Percentiles rank a stretch among this genome's conserved stretches.
These are phyloP conservation scores for Elongisporangium prolatum DNA, from an alignment of 352 stramenopile genomes.

Conservation along the genomic window DNA sequence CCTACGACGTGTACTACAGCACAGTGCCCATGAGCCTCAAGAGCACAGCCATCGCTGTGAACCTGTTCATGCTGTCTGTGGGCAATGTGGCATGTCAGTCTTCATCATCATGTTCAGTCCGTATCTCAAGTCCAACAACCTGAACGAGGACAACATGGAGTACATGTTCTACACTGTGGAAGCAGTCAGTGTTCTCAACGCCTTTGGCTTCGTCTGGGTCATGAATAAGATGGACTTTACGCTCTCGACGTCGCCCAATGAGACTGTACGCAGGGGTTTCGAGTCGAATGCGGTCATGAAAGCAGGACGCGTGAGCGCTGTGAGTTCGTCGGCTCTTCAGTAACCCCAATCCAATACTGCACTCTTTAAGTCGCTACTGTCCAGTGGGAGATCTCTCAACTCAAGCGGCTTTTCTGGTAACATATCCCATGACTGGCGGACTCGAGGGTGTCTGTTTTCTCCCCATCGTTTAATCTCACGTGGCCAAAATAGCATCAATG, in stretches of 20 bases:
- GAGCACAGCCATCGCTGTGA: conserved; percentile 46
- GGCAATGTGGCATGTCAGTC: conserved; percentile 49
- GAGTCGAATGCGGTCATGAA: too few species aligned
- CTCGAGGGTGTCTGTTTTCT: not conserved
- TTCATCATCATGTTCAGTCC: conserved; percentile 64
- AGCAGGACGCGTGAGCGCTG: not conserved
- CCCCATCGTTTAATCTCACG: not conserved
- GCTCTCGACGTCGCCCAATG: conserved; percentile 15
- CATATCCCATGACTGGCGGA: too few species aligned
- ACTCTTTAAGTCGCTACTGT: too few species aligned
- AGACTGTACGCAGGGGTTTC: not conserved
- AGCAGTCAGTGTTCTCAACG: conserved; percentile 38
- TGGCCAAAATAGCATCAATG: not conserved
- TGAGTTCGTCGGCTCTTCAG: not conserved
- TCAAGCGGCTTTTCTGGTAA: too few species aligned
- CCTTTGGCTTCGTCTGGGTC: conserved; percentile 37
- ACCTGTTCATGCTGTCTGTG: conserved; percentile 56
- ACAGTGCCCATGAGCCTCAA: conserved; percentile 47
- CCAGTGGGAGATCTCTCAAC: too few species aligned
- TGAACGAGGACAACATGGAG: conserved; percentile 63
- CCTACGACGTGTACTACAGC: conserved; percentile 59
- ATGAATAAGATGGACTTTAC: conserved; percentile 62
- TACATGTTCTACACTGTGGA: conserved; percentile 68
- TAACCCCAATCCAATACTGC: not conserved
- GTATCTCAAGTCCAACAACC: conserved; percentile 40